phyloP scores from a whole-genome alignment of 2,329 filamentous ascomycete species.

The Fusarium brachygibbosum region DNA sequence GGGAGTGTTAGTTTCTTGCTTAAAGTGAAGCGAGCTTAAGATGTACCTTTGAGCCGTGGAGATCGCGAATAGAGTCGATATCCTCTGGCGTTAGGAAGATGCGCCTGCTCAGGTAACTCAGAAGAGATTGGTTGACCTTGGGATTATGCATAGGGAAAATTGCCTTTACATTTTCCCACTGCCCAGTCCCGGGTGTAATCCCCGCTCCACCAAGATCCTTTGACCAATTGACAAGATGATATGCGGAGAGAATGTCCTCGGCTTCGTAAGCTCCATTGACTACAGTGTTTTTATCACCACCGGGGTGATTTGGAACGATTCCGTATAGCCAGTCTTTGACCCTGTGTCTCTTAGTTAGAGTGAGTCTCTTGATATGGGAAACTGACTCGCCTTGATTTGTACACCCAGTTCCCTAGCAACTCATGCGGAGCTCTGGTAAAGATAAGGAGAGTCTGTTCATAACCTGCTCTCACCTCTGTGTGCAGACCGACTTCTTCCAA shows the following conservation, averaged over 20 bases:
- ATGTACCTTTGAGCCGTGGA: conserved; percentile 70
- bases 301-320: conserved; percentile 73
- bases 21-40: rapidly evolving
- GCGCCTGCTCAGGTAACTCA: conserved; percentile 68
- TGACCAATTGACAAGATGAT: conserved; percentile 73
- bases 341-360: conserved; percentile 55
- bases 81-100: conserved; percentile 64
- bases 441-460: conserved; percentile 75
- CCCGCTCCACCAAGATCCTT: conserved; percentile 72
- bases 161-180: conserved; percentile 71
- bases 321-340: conserved; percentile 83
- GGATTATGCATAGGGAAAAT: conserved; percentile 75
- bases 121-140: conserved; percentile 66
- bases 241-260: conserved; percentile 78
- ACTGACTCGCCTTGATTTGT: conserved; percentile 70
- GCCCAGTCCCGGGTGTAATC: conserved; percentile 68
- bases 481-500: conserved; percentile 74
- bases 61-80: conserved; percentile 71
- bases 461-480: conserved; percentile 78
- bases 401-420: conserved; percentile 74
- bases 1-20: rapidly evolving
- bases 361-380: rapidly evolving
- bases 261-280: conserved; percentile 68
- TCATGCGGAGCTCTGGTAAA: conserved; percentile 75
- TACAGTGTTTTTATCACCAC: conserved; percentile 65